Evolutionary conservation across 768 basidiomycete genomes (phyloP).

Genomic region (Stropharia rugosoannulata): DNA sequence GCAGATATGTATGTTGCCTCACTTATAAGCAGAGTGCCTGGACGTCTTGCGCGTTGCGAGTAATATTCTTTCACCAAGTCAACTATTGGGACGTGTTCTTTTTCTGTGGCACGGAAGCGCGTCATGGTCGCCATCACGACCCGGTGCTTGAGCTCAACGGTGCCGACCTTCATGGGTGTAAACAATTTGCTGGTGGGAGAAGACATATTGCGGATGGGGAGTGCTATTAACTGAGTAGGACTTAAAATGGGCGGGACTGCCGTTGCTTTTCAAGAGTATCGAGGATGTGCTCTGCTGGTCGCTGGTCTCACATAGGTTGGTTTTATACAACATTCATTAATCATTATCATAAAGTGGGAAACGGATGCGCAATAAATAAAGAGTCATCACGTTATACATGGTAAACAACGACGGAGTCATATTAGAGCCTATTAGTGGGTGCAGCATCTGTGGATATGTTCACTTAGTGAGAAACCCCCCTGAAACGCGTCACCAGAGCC

Average conservation of each 20-base stretch:
- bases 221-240: neutral
- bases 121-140: constrained; percentile 56
- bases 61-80: constrained; percentile 43
- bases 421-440: too few relatives aligned
- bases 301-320: too few relatives aligned
- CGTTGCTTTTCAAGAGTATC: too few relatives aligned
- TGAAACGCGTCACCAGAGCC: too few relatives aligned
- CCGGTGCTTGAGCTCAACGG: constrained; percentile 41
- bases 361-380: too few relatives aligned
- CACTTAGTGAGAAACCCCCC: too few relatives aligned
- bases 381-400: too few relatives aligned
- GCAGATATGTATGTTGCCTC: constrained; percentile 55
- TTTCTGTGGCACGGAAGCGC: constrained; percentile 33
- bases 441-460: too few relatives aligned
- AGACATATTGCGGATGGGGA: neutral
- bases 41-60: constrained; percentile 40
- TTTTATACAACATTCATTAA: too few relatives aligned
- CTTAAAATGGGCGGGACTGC: neutral
- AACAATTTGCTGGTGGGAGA: constrained; percentile 35
- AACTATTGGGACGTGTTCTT: constrained; percentile 33
- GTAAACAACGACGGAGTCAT: too few relatives aligned
- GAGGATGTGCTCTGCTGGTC: too few relatives aligned
- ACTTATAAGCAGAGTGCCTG: constrained; percentile 54
- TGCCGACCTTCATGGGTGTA: constrained; percentile 45
- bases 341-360: too few relatives aligned